These are phyloP conservation scores for barrel medic (Medicago truncatula) DNA, from an alignment of 306 rosid species.

Conservation along the genomic window MtrunA17r5.0-ANR NC_053046.1:8192501-8193000, in stretches of 20 bases:
- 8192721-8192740: slow-evolving; percentile 96
- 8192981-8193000: slow-evolving; percentile 70
- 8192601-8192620: slow-evolving; percentile 84
- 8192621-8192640: slow-evolving; percentile 87
- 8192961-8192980: slow-evolving; percentile 92
- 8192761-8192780: slow-evolving; percentile 93
- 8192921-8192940: slow-evolving; percentile 98
- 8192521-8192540: slow-evolving; percentile 93
- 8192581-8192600: slow-evolving; percentile 97
- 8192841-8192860: slow-evolving; percentile 75
- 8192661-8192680: slow-evolving; percentile 94
- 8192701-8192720: slow-evolving; percentile 81
- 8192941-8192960: slow-evolving; percentile 96
- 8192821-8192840: slow-evolving; percentile 81
- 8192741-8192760: slow-evolving; percentile 98
- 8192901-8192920: slow-evolving; percentile 99
- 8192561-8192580: slow-evolving; percentile 99
- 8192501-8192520: slow-evolving; percentile 90
- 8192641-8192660: slow-evolving; percentile 96
- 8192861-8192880: slow-evolving; percentile 91
- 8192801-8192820: slow-evolving; percentile 99
- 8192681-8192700: slow-evolving; percentile 95
- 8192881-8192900: slow-evolving; percentile 98
- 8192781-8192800: slow-evolving; percentile 94
- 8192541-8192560: slow-evolving; percentile 94